phyloP scores from a whole-genome alignment of 2,329 filamentous ascomycete genomes.

The Akanthomyces muscarius region DNA sequence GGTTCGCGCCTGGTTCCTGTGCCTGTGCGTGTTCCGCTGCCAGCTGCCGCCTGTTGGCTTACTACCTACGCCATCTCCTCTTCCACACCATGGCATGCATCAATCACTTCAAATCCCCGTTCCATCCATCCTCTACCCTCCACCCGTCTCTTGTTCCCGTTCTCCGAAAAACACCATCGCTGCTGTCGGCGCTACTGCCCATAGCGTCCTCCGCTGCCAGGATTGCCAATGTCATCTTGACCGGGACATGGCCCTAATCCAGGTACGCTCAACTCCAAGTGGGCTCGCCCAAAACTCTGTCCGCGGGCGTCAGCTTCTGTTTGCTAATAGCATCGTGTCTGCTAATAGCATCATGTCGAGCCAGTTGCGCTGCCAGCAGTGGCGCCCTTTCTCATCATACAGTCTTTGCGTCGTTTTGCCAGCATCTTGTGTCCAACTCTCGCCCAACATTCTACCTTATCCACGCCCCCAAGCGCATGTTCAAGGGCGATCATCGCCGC shows the following conservation, averaged over 20 bases:
- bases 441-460: neutral
- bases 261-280: constrained; percentile 2
- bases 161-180: neutral
- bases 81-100: neutral
- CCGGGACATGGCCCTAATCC: neutral
- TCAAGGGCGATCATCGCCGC: constrained; percentile 1
- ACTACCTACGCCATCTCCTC: neutral
- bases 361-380: neutral
- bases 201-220: constrained; percentile 5
- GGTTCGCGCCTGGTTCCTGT: neutral
- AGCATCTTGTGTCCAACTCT: neutral
- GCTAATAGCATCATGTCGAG: neutral
- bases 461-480: neutral
- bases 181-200: constrained; percentile 3
- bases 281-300: neutral
- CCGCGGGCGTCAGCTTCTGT: neutral
- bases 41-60: neutral
- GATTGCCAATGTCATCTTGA: neutral
- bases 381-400: neutral
- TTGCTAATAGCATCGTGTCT: neutral
- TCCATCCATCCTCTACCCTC: neutral
- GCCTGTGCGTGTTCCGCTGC: neutral
- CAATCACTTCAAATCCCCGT: neutral
- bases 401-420: neutral
- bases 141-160: neutral